These are phyloP conservation scores for Alternaria sp. DNA, from an alignment of 2,329 filamentous ascomycete species.

Conservation along the genomic window DNA sequence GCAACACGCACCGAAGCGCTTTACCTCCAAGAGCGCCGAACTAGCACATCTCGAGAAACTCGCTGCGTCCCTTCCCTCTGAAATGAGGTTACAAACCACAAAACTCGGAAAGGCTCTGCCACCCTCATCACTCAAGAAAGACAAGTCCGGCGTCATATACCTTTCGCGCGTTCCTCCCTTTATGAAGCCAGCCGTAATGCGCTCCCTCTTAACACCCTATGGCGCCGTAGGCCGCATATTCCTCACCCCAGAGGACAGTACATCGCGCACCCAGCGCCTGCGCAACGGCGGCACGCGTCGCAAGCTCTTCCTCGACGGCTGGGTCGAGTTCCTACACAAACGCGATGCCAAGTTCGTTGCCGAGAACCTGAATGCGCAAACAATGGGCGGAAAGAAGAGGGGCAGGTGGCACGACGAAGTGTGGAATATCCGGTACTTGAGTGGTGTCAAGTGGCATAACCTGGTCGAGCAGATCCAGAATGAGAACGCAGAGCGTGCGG, in stretches of 20 bases:
- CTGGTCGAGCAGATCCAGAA: slow-evolving; percentile 77
- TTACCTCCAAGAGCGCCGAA: slow-evolving; percentile 37
- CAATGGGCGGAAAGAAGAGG: slow-evolving; percentile 83
- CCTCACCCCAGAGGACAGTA: slow-evolving; percentile 75
- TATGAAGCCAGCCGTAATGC: slow-evolving; percentile 82
- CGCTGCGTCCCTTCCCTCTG: slow-evolving; percentile 35
- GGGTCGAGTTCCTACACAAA: slow-evolving; percentile 82
- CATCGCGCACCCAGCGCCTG: slow-evolving; percentile 69
- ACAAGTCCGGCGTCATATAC: slow-evolving; percentile 80
- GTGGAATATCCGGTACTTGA: slow-evolving; percentile 83
- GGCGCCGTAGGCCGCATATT: slow-evolving; percentile 80
- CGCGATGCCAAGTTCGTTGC: slow-evolving; percentile 77
- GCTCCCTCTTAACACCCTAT: slow-evolving; percentile 75
- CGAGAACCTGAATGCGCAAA: slow-evolving; percentile 76
- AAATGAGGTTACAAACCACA: slow-evolving; percentile 45
- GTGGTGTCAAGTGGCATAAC: slow-evolving; percentile 80
- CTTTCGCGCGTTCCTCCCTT: slow-evolving; percentile 84
- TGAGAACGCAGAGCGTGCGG: slow-evolving; percentile 80
- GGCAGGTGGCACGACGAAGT: slow-evolving; percentile 85
- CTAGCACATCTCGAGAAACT: slow-evolving; percentile 41
- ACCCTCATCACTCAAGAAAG: slow-evolving; percentile 64
- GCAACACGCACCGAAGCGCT: slow-evolving; percentile 25
- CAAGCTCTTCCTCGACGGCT: slow-evolving; percentile 80
- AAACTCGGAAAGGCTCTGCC: slow-evolving; percentile 29
- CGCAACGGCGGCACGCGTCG: slow-evolving; percentile 82